phyloP scores from a whole-genome alignment of 768 basidiomycete species.

The Tubosaeta sp. region DNA sequence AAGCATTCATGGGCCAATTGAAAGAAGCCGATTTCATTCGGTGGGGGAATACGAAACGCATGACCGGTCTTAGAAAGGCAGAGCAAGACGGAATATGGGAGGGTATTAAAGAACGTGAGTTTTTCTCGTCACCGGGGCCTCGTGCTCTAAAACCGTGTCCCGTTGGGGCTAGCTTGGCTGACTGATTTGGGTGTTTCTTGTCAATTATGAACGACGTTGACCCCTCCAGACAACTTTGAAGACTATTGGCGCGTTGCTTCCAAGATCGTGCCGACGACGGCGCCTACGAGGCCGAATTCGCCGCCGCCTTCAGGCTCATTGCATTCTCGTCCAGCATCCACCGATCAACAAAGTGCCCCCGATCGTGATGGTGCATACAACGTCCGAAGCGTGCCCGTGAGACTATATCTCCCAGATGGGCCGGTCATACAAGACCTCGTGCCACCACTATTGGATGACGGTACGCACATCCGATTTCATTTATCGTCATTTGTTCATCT shows the following conservation, averaged over 20 bases:
- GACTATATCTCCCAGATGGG: constrained; percentile 86
- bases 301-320: constrained; percentile 51
- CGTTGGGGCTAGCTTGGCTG: constrained; percentile 19
- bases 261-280: constrained; percentile 85
- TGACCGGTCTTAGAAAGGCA: constrained; percentile 83
- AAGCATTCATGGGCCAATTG: constrained; percentile 90
- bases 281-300: constrained; percentile 55
- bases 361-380: constrained; percentile 85
- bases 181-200: constrained; percentile 16
- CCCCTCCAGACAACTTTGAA: constrained; percentile 82
- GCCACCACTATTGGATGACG: constrained; percentile 72
- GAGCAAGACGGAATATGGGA: constrained; percentile 99
- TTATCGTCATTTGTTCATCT: background rate
- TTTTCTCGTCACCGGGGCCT: constrained; percentile 10
- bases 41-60: constrained; percentile 94
- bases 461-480: constrained; percentile 37
- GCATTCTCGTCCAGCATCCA: constrained; percentile 61
- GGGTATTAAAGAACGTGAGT: constrained; percentile 89
- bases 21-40: constrained; percentile 97
- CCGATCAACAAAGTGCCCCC: constrained; percentile 46
- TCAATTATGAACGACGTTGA: constrained; percentile 11
- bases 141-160: constrained; percentile 14
- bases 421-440: constrained; percentile 90
- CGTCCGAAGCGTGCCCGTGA: constrained; percentile 83
- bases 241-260: constrained; percentile 91